Conservation (phyloP, 129 eudicot species). For the Pulicaria dysenterica region DNA sequence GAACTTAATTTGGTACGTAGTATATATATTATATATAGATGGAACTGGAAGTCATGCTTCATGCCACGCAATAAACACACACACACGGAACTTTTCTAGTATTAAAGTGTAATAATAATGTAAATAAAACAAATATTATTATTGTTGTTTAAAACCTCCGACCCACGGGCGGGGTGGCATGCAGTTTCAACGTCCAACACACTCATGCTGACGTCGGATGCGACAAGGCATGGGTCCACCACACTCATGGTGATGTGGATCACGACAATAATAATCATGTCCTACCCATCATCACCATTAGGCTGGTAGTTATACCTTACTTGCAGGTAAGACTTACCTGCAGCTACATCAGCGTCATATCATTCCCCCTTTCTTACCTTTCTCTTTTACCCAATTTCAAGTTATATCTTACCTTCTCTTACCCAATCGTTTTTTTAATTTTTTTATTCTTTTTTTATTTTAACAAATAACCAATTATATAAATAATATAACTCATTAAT, state of each 20-base stretch:
- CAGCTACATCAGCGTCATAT: too few species aligned
- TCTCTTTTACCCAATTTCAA: too few species aligned
- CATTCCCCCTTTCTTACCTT: too few species aligned
- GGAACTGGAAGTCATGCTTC: slow-evolving; percentile 26
- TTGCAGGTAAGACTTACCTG: too few species aligned
- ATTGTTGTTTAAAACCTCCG: neutral
- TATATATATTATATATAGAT: too few species aligned
- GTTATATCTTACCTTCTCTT: too few species aligned
- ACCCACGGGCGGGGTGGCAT: slow-evolving; percentile 22
- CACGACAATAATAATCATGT: slow-evolving; percentile 18
- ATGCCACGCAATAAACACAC: slow-evolving; percentile 15
- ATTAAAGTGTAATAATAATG: neutral
- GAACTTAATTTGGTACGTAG: too few species aligned
- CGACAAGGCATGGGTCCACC: slow-evolving; percentile 30
- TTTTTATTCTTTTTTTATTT: too few species aligned
- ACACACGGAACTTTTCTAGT: neutral
- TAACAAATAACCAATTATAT: too few species aligned
- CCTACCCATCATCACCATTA: slow-evolving; percentile 20
- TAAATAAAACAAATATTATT: slow-evolving; percentile 1
- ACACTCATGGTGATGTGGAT: slow-evolving; percentile 25
- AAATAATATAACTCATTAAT: too few species aligned
- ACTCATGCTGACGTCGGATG: slow-evolving; percentile 36
- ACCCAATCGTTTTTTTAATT: too few species aligned
- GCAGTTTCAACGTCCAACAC: slow-evolving; percentile 2
- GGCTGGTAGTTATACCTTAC: too few species aligned